Evolutionary conservation across 192 early-diverging fungal species (phyloP), one percentile per base, ranked within the genome.

Genomic region (Dissophora ornata): DNA sequence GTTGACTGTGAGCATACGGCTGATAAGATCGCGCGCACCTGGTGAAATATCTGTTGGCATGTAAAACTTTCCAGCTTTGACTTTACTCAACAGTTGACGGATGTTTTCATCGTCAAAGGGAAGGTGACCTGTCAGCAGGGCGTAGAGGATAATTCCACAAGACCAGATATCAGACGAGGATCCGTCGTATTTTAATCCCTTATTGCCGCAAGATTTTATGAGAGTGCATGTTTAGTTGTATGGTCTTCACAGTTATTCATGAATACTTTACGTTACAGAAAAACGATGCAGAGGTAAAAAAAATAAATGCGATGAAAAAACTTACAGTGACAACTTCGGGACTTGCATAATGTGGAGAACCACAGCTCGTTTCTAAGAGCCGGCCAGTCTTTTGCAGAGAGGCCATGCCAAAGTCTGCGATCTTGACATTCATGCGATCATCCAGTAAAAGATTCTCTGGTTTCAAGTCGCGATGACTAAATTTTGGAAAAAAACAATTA

Each of bases 111-210:
- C 73, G 32, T 86, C 83, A 74, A 96, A 96, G 0, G 95, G 95
- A 18, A 96, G 68, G 30, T 85, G 81, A 3, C 90, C 94, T 3
- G 89, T 86, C 38, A 95, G 67, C 59, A 95, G 71, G 13, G 90
- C 86, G 61, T 90, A 95, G 9, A 95, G 79, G 19, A 95, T 89
- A 46, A 91, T 87, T 32, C 93, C 95, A 9, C 93, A 75, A 1
- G 92, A 82, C 95, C 95, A 96, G 24, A 93, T 82, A 65, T 96
- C 95, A 9, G 88, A 89, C 25, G 82, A 63, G 19, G 87, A 71
- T 9, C 89, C 90, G 63, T 93, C 92, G 41, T 93, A 92, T 36
- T 82, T 83, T 40, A 82, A 67, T 18, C 82, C 82, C 53, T 84
- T n/a, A n/a, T n/a, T n/a, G n/a, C n/a, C n/a, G n/a, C n/a, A n/a